phyloP scores from a whole-genome alignment of 2,329 filamentous ascomycete genomes.

The Sclerotinia subarctica region DNA sequence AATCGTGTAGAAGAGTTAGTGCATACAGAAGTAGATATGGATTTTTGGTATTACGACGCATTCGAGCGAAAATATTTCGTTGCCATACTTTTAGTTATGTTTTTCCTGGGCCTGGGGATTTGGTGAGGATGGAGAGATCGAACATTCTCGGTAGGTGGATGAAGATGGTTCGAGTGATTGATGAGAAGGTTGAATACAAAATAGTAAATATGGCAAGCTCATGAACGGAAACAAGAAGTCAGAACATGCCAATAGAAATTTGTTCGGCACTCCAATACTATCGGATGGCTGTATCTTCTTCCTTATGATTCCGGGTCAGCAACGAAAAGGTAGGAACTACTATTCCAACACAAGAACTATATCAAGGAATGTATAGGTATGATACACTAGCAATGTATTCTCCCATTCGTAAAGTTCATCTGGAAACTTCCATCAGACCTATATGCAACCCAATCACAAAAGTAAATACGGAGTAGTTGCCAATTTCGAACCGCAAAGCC shows the following conservation, averaged over 20 bases:
- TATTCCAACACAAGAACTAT: background rate
- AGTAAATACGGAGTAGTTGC: background rate
- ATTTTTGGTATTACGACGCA: background rate
- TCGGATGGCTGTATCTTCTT: background rate
- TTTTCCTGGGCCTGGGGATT: background rate
- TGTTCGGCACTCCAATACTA: background rate
- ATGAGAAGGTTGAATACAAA: background rate
- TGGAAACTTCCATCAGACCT: background rate
- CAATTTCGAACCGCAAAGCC: background rate
- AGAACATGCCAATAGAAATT: too few species aligned
- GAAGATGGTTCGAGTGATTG: background rate
- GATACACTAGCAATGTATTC: background rate
- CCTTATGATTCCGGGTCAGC: background rate
- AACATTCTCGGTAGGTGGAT: too few species aligned
- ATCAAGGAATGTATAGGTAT: background rate
- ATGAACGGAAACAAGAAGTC: too few species aligned
- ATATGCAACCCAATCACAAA: conserved; percentile 1
- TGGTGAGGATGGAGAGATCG: background rate
- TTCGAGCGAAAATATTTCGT: background rate
- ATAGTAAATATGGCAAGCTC: too few species aligned
- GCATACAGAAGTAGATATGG: too few species aligned
- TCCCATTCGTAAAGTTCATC: background rate
- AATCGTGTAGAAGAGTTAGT: too few species aligned
- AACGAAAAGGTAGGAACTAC: background rate
- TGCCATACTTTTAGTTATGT: background rate